Base-by-base conservation (phyloP, 2,329 filamentous ascomycete species). In the Cladosporium austrohemisphaericum region DNA sequence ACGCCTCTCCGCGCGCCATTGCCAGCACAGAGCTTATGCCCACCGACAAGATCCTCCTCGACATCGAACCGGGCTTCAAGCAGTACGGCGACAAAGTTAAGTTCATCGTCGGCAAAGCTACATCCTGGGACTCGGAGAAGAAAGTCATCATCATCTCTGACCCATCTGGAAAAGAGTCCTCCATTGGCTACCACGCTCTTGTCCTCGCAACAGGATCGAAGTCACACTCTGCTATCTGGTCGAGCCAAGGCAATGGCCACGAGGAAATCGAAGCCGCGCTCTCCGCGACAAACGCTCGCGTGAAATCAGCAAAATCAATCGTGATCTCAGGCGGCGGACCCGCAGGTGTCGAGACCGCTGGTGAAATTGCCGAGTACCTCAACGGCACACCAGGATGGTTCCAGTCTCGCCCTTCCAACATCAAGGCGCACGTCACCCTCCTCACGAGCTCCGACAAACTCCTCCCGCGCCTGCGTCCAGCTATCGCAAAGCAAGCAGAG, bases 141-240 rank as follows among this genome's bases (percentile, higher is more conserved):
- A 69, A 74, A 28, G 71, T 62, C 2, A 68, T 81, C 5, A 60
- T 64, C 3, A 67, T 76, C 55, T 61, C 59, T 19, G 56, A 54
- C 16, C 16, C 45, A 5, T 35, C 23, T 13, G 68, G 67, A 13
- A 60, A 58, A 23, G 61, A 61, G 25, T 57, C 54, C 25, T 53
- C 40, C 4, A 53, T 79, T 9, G 41, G 64, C 4, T 80, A 75
- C 53, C 70, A 78, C 54, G 71, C 75, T n/a, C 67, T 80, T 3
- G 65, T 80, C 32, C 70, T 80, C 51, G 76, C 76, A 2, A 77
- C 76, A 0, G 77, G 77, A 11, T 74, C 72, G 23, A 69, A 58
- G 14, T 74, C 76, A 1, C 55, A 63, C 20, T 63, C 69, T 25
- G 64, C 68, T 0, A 63, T 68, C 4, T 60, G 73, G 52, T 73